Evolutionary conservation across 148 eudicot species (phyloP), one percentile per base, ranked within the genome.

Genomic region (Silene conica): DNA sequence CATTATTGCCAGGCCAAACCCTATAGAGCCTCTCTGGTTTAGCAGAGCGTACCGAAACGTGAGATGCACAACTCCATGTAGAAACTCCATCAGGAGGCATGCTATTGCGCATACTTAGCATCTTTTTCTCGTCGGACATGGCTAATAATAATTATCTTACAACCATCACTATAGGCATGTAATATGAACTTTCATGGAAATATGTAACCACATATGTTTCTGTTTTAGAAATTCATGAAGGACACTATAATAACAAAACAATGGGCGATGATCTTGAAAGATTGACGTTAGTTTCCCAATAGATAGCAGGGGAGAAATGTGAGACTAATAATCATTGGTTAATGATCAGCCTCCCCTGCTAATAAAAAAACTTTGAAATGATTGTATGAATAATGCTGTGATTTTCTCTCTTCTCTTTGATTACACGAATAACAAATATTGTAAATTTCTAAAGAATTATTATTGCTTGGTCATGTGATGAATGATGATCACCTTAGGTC

Each of bases 1-100:
- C 97, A 78, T 92, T 92, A 75, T 87, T 81, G 59, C 97, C 97
- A 70, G 85, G 89, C 97, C 97, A 92, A 78, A 92, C 93, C 76
- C 77, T 84, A 80, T 90, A 92, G 18, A 88, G 88, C 83, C 89
- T 87, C 79, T 81, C 83, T 22, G 82, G 77, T 66, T 73, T 78
- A 63, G 82, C 70, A 26, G 69, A 63, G 41, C 72, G 80, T 67
- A 55, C 73, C 4, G 74, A 76, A 19, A n/a, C 60, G 68, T 72
- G 82, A 73, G 81, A 83, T 58, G 65, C 46, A 75, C 70, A 75
- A 64, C 64, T 76, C 81, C 82, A 76, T 8, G 70, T 41, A 9
- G 81, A 58, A 74, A 50, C 34, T 19, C 77, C 60, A 50, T 48
- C 63, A 6, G 78, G 63, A 43, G 76, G 68, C 77, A 77, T 73